phyloP scores from a whole-genome alignment of 176 grass and related monocot genomes.

The Phoenix dactylifera region DNA sequence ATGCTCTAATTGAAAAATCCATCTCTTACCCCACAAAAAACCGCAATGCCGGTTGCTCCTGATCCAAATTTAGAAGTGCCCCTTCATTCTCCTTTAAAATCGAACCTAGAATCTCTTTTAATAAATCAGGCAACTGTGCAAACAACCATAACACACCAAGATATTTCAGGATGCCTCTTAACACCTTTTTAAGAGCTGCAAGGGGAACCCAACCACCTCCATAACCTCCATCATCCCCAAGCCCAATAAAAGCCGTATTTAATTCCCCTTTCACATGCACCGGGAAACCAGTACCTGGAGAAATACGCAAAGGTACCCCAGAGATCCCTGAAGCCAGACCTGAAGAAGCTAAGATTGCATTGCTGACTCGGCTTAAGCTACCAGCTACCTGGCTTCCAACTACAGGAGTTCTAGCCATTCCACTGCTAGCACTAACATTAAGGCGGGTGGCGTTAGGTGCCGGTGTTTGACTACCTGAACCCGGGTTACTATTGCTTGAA shows the following conservation, averaged over 20 bases:
- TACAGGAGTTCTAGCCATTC: slow-evolving; percentile 54
- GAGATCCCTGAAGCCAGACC: slow-evolving; percentile 64
- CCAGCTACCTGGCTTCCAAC: slow-evolving; percentile 62
- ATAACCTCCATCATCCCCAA: slow-evolving; percentile 99
- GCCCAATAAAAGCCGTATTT: slow-evolving; percentile 96
- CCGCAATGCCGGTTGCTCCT: slow-evolving; percentile 95
- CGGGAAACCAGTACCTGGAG: slow-evolving; percentile 67
- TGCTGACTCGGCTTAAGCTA: slow-evolving; percentile 64
- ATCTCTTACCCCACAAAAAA: slow-evolving; percentile 88
- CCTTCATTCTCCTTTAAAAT: slow-evolving; percentile 99
- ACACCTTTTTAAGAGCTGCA: slow-evolving; percentile 92
- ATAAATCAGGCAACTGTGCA: slow-evolving; percentile 93
- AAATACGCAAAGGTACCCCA: slow-evolving; percentile 58
- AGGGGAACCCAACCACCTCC: slow-evolving; percentile 99
- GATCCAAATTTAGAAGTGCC: slow-evolving; percentile 94
- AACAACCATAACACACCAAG: slow-evolving; percentile 99
- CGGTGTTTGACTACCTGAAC: slow-evolving; percentile 36
- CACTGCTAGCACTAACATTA: slow-evolving; percentile 28
- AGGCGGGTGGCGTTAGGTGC: slow-evolving; percentile 41
- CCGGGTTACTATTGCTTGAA: slow-evolving; percentile 21
- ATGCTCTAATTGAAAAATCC: slow-evolving; percentile 1
- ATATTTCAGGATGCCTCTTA: slow-evolving; percentile 97
- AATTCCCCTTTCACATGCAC: slow-evolving; percentile 97
- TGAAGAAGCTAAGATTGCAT: slow-evolving; percentile 66
- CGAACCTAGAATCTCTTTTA: slow-evolving; percentile 95